Base-by-base conservation (phyloP, 2,329 filamentous ascomycete genomes). In the Calonectria leucothoes region DNA sequence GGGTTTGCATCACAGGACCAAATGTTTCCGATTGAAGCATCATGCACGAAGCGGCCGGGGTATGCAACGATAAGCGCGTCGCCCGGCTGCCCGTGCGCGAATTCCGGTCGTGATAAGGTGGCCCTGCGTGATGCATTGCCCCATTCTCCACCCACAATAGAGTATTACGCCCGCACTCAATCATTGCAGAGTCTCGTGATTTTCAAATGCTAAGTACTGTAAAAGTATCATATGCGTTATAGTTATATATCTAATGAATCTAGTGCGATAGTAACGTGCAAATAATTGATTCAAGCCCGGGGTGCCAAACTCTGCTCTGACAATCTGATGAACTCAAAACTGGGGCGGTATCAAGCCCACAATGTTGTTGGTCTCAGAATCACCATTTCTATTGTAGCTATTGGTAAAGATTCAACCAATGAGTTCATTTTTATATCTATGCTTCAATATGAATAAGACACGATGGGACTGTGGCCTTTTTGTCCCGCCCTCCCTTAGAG, bases 401-500 rank as follows among this genome's bases (percentile, higher is more conserved):
- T 45, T 8, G 23, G n/a, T n/a, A n/a, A n/a, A n/a, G n/a, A n/a
- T n/a, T n/a, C n/a, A n/a, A n/a, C n/a, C n/a, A n/a, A n/a, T n/a
- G n/a, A n/a, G n/a, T 12, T 45, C n/a, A 12, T 11, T 45, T 20
- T 45, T 23, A 10, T 12, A 45, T 3, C 6, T 45, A n/a, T 45
- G 6, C 2, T 23, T 45, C 12, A 45, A 45, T 23, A 45, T 12
- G n/a, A 20, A 45, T 4, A 23, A 20, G n/a, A 6, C 10, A 6
- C 20, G 11, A 23, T 45, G 10, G 12, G 11, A 20, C 12, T 12
- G 20, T 6, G 2, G 33, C 15, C 55, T 8, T 23, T 35, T 6
- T 25, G 20, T 29, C 14, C 39, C n/a, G 2, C 11, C 14, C 4
- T 37, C 17, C 31, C 6, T 63, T 48, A 82, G 7, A 83, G 23